A percentile compares a stretch with the other conserved stretches of the same genome.
Evolutionary conservation across 345 rosid species (phyloP).

Genomic region (Camelina sativa): DNA sequence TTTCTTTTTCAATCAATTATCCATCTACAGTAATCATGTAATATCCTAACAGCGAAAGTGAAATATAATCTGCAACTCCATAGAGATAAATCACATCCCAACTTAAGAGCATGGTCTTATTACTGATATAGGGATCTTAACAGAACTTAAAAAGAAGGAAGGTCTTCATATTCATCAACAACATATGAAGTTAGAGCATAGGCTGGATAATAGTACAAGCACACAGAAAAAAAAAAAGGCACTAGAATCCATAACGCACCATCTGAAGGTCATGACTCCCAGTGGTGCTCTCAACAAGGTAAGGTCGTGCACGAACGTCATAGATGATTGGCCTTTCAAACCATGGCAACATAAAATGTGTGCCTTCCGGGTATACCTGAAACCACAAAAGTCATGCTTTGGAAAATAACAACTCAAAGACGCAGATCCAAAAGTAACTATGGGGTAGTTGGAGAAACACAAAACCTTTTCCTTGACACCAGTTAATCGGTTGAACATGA

Average conservation of each 20-base stretch:
- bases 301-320: constrained; percentile 94
- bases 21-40: neutral
- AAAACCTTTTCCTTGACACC: constrained; percentile 50
- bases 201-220: neutral
- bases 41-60: neutral
- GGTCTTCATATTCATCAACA: neutral
- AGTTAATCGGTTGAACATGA: constrained; percentile 49
- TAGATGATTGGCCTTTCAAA: constrained; percentile 90
- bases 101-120: neutral
- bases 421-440: neutral
- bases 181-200: neutral
- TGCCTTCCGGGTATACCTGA: constrained; percentile 96
- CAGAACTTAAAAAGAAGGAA: constrained; percentile 3
- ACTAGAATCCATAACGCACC: constrained; percentile 47
- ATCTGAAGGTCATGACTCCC: constrained; percentile 98
- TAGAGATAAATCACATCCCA: constrained; percentile 7
- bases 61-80: neutral
- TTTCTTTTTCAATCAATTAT: neutral
- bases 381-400: neutral
- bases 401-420: neutral
- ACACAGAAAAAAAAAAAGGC: neutral
- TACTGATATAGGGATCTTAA: neutral
- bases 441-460: constrained; percentile 10
- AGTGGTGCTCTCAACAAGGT: constrained; percentile 84
- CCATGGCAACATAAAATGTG: constrained; percentile 91